Conservation (phyloP, 1,284 basidiomycete genomes). For the Cryptococcus floricola region DNA sequence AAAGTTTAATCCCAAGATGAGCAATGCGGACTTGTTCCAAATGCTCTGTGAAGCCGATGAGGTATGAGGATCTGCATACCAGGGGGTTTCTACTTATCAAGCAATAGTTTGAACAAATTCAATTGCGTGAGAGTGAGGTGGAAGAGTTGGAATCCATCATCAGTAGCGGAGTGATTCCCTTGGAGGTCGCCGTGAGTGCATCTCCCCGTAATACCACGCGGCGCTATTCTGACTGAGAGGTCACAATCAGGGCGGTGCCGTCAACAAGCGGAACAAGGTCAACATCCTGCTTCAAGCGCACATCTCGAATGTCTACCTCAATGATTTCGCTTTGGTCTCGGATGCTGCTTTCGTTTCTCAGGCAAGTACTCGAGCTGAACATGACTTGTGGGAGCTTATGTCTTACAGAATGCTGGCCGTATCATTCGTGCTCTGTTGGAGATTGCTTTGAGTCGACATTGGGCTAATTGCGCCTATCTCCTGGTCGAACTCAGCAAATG, state of each 20-base stretch:
- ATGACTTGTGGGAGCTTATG: neutral
- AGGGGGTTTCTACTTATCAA: neutral
- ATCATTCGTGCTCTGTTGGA: slow-evolving; percentile 92
- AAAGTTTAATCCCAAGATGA: slow-evolving; percentile 77
- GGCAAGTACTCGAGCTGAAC: slow-evolving; percentile 22
- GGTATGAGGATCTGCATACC: slow-evolving; percentile 52
- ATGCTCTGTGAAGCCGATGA: slow-evolving; percentile 90
- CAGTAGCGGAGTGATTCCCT: slow-evolving; percentile 63
- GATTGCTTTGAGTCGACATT: slow-evolving; percentile 86
- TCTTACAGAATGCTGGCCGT: slow-evolving; percentile 72
- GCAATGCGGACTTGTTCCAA: slow-evolving; percentile 84
- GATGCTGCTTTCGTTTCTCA: slow-evolving; percentile 91
- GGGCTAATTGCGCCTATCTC: slow-evolving; percentile 75
- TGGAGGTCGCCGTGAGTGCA: slow-evolving; percentile 55
- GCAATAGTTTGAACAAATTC: slow-evolving; percentile 89
- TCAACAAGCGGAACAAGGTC: slow-evolving; percentile 83
- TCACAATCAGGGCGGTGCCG: slow-evolving; percentile 61
- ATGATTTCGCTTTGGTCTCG: slow-evolving; percentile 96
- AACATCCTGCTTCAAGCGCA: slow-evolving; percentile 92
- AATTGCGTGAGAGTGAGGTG: slow-evolving; percentile 84
- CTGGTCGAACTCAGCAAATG: slow-evolving; percentile 92
- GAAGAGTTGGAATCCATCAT: slow-evolving; percentile 73
- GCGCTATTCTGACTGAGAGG: neutral
- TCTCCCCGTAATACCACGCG: neutral
- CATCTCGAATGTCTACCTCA: slow-evolving; percentile 74